Percentiles rank a stretch among this genome's conserved stretches.
These are phyloP conservation scores for Waitea zeae DNA, from an alignment of 1,284 basidiomycete genomes.

Conservation along the genomic window DNA sequence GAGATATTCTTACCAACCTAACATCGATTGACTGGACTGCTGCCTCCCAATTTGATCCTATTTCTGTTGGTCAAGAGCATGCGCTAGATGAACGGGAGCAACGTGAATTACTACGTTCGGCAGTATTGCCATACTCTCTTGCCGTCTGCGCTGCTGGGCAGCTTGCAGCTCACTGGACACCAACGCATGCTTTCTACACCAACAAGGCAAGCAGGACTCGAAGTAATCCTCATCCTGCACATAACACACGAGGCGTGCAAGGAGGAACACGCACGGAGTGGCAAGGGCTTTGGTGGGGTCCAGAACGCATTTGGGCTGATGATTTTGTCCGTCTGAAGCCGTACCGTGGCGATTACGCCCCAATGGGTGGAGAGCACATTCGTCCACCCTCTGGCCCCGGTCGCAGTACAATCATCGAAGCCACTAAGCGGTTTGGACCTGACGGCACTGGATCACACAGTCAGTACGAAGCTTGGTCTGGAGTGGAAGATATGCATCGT, in stretches of 20 bases:
- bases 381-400: slow-evolving; percentile 41
- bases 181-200: slow-evolving; percentile 30
- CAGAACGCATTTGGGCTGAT: slow-evolving; percentile 76
- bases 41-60: too few relatives aligned
- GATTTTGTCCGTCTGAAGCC: slow-evolving; percentile 71
- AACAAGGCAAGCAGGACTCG: neutral
- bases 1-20: too few relatives aligned
- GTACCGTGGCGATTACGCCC: slow-evolving; percentile 43
- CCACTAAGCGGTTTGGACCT: neutral
- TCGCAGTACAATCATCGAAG: slow-evolving; percentile 12
- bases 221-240: neutral
- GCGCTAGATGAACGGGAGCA: too few relatives aligned
- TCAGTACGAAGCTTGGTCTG: too few relatives aligned
- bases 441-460: neutral
- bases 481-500: neutral
- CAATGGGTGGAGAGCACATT: slow-evolving; percentile 37
- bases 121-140: too few relatives aligned
- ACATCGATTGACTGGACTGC: too few relatives aligned
- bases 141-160: slow-evolving; percentile 49
- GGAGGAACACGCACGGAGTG: slow-evolving; percentile 33
- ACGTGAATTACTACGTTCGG: too few relatives aligned
- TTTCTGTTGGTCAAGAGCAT: too few relatives aligned
- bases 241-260: slow-evolving; percentile 12
- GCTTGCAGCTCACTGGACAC: slow-evolving; percentile 41
- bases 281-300: slow-evolving; percentile 80